Conservation (phyloP, 345 rosid genomes). For the thale cress (Arabidopsis thaliana) region DNA sequence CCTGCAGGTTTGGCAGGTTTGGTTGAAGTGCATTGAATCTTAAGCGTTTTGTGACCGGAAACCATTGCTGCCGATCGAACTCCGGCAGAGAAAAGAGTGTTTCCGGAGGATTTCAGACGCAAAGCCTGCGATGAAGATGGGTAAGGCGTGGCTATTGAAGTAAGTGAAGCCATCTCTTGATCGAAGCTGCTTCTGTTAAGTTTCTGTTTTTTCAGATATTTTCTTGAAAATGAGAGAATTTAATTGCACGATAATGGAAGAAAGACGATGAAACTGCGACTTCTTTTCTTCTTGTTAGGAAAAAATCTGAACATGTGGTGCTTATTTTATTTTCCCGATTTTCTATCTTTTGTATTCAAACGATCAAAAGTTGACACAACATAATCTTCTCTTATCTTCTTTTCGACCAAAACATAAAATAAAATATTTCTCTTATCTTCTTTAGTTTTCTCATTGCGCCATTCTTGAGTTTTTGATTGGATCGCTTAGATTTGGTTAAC, state of each 20-base stretch:
- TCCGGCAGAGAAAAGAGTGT: conserved; percentile 45
- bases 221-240: conserved; percentile 33
- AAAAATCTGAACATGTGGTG: conserved; percentile 46
- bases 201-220: conserved; percentile 1
- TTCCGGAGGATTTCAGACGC: conserved; percentile 39
- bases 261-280: background rate
- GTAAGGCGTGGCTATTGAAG: conserved; percentile 56
- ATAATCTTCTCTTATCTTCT: conserved; percentile 41
- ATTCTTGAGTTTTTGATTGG: conserved; percentile 28
- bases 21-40: conserved; percentile 66
- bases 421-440: background rate
- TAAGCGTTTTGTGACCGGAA: conserved; percentile 43
- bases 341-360: conserved; percentile 18
- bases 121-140: conserved; percentile 49
- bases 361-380: background rate
- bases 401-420: background rate
- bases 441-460: background rate
- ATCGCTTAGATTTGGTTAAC: background rate
- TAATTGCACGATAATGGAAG: conserved; percentile 21
- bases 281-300: conserved; percentile 4
- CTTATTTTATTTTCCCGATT: conserved; percentile 28
- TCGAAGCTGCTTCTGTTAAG: conserved; percentile 13
- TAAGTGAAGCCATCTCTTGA: conserved; percentile 58
- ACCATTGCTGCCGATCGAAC: conserved; percentile 32
- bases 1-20: conserved; percentile 92